These are phyloP conservation scores for Trametes coccinea DNA, from an alignment of 768 basidiomycete species.

Conservation along the genomic window DNA sequence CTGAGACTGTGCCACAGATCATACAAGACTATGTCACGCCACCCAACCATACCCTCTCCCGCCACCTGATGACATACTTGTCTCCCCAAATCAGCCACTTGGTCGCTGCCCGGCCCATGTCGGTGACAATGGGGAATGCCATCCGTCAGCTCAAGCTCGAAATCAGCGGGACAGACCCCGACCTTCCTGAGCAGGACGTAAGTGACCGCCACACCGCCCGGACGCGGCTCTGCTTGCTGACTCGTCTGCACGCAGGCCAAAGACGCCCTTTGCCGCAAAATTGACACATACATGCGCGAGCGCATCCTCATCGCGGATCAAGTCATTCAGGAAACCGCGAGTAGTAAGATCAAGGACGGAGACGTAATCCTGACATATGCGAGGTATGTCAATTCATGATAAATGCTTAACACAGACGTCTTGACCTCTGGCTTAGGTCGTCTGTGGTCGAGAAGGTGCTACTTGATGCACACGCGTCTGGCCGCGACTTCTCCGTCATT, in stretches of 20 bases:
- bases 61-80: slow-evolving; percentile 89
- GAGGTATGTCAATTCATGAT: slow-evolving; percentile 48
- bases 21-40: slow-evolving; percentile 91
- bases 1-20: slow-evolving; percentile 50
- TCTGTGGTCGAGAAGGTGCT: slow-evolving; percentile 93
- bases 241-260: slow-evolving; percentile 66
- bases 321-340: slow-evolving; percentile 86
- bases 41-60: slow-evolving; percentile 79
- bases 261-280: slow-evolving; percentile 75
- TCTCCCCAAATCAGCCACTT: slow-evolving; percentile 93
- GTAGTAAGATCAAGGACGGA: slow-evolving; percentile 91
- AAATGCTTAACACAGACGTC: neutral
- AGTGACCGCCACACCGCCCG: slow-evolving; percentile 24
- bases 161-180: slow-evolving; percentile 89
- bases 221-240: neutral
- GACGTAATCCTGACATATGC: slow-evolving; percentile 94
- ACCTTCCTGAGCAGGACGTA: slow-evolving; percentile 94
- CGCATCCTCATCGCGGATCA: slow-evolving; percentile 91
- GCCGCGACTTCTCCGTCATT: slow-evolving; percentile 84
- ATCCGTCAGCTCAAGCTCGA: slow-evolving; percentile 94
- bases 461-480: slow-evolving; percentile 69
- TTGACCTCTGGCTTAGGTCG: slow-evolving; percentile 53
- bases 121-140: slow-evolving; percentile 92
- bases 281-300: slow-evolving; percentile 93
- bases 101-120: slow-evolving; percentile 86